Base-by-base conservation (phyloP, 2,329 filamentous ascomycete species). In the Colletotrichum sp. region DNA sequence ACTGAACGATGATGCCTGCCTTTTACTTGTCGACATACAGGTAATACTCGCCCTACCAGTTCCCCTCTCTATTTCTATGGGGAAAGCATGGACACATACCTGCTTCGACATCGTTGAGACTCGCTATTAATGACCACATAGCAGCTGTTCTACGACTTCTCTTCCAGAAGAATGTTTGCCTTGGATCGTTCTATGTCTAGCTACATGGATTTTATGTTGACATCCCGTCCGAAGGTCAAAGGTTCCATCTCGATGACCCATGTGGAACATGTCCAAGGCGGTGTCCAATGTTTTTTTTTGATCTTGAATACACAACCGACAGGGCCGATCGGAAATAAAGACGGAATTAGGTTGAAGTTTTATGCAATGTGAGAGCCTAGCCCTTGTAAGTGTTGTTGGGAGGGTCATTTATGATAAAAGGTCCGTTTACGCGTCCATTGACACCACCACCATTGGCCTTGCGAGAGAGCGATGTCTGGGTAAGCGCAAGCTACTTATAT, bases 191-290 rank as follows among this genome's bases (percentile, higher is more conserved):
- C 8, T 10, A 12, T 12, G 3, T 48, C 39, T 48, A 48, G 39
- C 18, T 12, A 0, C 3, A 48, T 48, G 1, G 9, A n/a, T 6
- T 2, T 3, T n/a, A n/a, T 48, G 39, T 2, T 48, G 5, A 0
- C 2, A 48, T n/a, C 18, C 3, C 0, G 39, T 4, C 9, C 5
- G 18, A 48, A 48, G 9, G 18, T 48, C 39, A 6, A 2, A 12
- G 39, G 2, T 48, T n/a, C 2, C 9, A n/a, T 48, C 1, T 12
- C 39, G 16, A 9, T 10, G 16, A 1, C 36, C 36, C 8, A 43
- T 6, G 8, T 18, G 36, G 16, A 18, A 5, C 36, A 43, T 43
- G 16, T n/a, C 4, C 36, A 43, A 43, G 16, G 36, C 16, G 4
- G 16, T 12, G 39, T 48, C 18, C 3, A n/a, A n/a, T 12, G 39